These are phyloP conservation scores for Telfairia occidentalis DNA, from an alignment of 331 rosid genomes.

Conservation along the genomic window DNA sequence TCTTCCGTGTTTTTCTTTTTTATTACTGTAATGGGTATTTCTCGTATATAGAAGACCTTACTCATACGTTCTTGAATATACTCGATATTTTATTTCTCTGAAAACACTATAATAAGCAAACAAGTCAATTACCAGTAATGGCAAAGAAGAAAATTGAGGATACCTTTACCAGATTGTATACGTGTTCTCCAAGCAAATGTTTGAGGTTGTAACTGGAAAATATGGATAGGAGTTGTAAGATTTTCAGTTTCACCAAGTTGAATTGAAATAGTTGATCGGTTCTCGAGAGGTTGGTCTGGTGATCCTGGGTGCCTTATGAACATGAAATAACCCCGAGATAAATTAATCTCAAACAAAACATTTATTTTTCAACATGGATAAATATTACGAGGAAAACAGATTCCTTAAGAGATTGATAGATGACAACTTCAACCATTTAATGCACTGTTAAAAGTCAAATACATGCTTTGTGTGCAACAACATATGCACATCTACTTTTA, in stretches of 20 bases:
- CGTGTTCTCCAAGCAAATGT: constrained; percentile 64
- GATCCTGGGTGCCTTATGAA: constrained; percentile 43
- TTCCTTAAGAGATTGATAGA: background rate
- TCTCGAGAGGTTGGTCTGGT: constrained; percentile 33
- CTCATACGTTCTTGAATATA: background rate
- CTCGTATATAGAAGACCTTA: background rate
- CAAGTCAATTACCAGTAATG: background rate
- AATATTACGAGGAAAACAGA: background rate
- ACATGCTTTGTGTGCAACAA: background rate
- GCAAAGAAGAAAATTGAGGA: constrained; percentile 5
- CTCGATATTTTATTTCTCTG: background rate
- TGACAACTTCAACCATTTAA: background rate
- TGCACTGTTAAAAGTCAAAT: background rate
- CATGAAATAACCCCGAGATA: constrained; percentile 7
- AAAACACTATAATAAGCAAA: background rate
- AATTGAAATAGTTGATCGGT: constrained; percentile 41
- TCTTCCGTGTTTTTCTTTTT: background rate
- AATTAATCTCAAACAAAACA: background rate
- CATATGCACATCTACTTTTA: background rate
- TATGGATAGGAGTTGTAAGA: constrained; percentile 41
- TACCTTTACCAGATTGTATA: constrained; percentile 58
- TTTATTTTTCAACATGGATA: background rate
- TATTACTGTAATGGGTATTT: background rate
- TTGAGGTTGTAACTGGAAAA: constrained; percentile 37
- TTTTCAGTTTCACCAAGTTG: constrained; percentile 55